Conservation (phyloP, 148 eudicot species). For the Nepenthes gracilis region DNA sequence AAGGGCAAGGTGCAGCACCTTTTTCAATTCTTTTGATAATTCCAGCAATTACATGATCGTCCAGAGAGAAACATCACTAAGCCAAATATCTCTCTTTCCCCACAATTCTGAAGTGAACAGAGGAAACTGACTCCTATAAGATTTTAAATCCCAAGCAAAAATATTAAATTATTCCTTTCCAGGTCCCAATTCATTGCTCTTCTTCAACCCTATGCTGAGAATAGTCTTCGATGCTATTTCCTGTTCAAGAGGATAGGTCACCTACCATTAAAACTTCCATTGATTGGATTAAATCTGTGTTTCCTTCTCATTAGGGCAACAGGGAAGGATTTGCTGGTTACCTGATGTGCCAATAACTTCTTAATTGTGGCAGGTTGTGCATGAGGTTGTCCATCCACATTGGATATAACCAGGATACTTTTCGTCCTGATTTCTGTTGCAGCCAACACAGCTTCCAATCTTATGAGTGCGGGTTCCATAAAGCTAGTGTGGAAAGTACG, state of each 20-base stretch:
- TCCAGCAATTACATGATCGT: constrained; percentile 23
- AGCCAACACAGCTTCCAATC: constrained; percentile 80
- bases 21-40: constrained; percentile 83
- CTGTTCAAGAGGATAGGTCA: constrained; percentile 94
- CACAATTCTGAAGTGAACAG: not conserved
- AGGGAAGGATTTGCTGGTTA: constrained; percentile 3
- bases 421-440: constrained; percentile 62
- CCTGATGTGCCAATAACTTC: constrained; percentile 88
- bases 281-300: not conserved
- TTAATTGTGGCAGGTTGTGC: constrained; percentile 74
- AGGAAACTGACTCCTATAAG: not conserved
- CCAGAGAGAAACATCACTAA: constrained; percentile 11
- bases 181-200: constrained; percentile 88
- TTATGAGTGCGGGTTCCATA: constrained; percentile 90
- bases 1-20: constrained; percentile 20
- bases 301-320: no score
- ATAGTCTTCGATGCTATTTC: constrained; percentile 80
- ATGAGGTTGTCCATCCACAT: constrained; percentile 91
- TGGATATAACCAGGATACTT: constrained; percentile 88
- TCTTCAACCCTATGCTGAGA: constrained; percentile 53
- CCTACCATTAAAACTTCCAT: constrained; percentile 22
- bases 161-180: constrained; percentile 51
- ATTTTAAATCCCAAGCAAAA: not conserved
- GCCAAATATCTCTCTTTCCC: not conserved
- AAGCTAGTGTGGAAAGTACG: constrained; percentile 85